A percentile compares a stretch with the other conserved stretches of the same genome.
Conservation (phyloP, 139 green algal species). For the Mesostigma viride region DNA sequence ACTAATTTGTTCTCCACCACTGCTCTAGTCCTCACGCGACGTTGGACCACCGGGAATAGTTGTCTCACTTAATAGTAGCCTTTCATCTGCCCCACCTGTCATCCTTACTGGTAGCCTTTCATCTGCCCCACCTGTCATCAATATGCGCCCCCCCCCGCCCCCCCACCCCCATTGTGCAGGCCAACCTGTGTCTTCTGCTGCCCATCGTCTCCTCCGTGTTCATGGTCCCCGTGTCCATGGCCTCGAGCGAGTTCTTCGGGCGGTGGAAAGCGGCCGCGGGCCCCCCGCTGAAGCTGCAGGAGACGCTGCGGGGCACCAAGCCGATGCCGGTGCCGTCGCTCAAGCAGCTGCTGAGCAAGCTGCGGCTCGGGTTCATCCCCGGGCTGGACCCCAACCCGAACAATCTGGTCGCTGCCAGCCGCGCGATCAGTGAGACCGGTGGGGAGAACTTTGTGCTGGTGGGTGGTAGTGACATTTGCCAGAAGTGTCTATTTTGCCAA, state of each 20-base stretch:
- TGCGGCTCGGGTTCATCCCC: slow-evolving; percentile 13
- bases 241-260: slow-evolving; percentile 58
- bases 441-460: background rate
- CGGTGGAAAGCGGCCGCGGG: slow-evolving; percentile 53
- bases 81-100: background rate
- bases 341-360: slow-evolving; percentile 9
- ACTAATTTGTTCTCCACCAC: too few relatives aligned
- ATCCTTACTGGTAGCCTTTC: background rate
- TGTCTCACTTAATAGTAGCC: background rate
- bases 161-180: too few relatives aligned
- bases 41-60: too few relatives aligned
- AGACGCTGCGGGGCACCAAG: slow-evolving; percentile 34
- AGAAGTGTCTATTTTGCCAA: too few relatives aligned
- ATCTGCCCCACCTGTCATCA: background rate
- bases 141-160: background rate
- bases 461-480: too few relatives aligned
- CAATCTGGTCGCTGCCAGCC: slow-evolving; percentile 27
- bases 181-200: too few relatives aligned
- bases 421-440: background rate
- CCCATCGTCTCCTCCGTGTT: slow-evolving; percentile 19
- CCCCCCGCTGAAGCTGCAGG: slow-evolving; percentile 42
- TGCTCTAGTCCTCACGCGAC: too few relatives aligned
- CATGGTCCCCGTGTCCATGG: slow-evolving; percentile 37
- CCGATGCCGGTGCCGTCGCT: slow-evolving; percentile 12
- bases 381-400: slow-evolving; percentile 31